Evolutionary conservation across 2,329 filamentous ascomycete genomes (phyloP).

Genomic region (Leptographium procerum): DNA sequence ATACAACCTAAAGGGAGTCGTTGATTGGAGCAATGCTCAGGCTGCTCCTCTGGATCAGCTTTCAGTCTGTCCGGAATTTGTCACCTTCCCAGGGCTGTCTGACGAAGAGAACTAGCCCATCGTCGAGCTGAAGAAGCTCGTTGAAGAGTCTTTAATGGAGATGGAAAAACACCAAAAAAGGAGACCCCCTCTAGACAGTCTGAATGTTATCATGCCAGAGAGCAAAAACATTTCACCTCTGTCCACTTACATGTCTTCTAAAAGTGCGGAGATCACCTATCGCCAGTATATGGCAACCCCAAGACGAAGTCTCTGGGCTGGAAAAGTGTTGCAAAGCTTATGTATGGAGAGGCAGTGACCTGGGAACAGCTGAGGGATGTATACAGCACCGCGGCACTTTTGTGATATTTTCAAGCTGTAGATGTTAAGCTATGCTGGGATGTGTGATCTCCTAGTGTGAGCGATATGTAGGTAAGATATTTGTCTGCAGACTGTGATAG

Average conservation of each 20-base stretch:
- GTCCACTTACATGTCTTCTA: not conserved
- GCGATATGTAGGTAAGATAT: too few relatives aligned
- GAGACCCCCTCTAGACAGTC: not conserved
- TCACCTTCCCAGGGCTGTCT: not conserved
- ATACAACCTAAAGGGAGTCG: constrained; percentile 24
- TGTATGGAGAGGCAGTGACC: not conserved
- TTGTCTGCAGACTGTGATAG: too few relatives aligned
- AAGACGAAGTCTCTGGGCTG: not conserved
- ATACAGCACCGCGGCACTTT: not conserved
- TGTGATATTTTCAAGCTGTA: not conserved
- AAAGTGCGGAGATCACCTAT: not conserved
- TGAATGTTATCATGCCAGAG: not conserved
- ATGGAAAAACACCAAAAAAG: not conserved
- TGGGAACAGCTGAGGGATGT: not conserved
- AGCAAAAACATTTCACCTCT: not conserved
- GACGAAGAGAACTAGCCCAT: not conserved
- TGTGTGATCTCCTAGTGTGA: not conserved
- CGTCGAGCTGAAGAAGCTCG: not conserved
- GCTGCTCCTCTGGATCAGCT: constrained; percentile 23
- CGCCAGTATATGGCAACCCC: not conserved
- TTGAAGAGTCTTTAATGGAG: not conserved
- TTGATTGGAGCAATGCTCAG: constrained; percentile 25
- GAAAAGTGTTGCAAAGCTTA: not conserved
- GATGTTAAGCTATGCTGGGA: not conserved
- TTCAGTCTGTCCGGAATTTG: constrained; percentile 14